Percentiles rank a stretch among this genome's conserved stretches.
phyloP scores from a whole-genome alignment of 495 filamentous ascomycete species.

The Clohesyomyces aquaticus region DNA sequence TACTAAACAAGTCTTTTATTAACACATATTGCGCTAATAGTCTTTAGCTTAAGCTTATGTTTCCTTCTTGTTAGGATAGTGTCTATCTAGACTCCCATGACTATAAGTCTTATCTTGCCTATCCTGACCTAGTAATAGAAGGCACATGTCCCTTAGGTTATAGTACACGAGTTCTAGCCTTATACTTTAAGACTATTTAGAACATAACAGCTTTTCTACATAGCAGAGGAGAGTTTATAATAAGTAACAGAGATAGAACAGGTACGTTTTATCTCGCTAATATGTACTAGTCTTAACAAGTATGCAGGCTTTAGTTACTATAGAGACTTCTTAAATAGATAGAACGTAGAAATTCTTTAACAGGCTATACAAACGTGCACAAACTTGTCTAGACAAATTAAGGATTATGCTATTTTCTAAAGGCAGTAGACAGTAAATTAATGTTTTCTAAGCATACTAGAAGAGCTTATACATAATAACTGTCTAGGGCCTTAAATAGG shows the following conservation, averaged over 20 bases:
- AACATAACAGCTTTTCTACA: neutral
- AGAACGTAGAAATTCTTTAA: no score
- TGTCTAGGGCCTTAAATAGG: no score
- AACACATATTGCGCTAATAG: neutral
- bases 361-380: no score
- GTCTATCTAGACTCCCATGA: neutral
- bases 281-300: no score
- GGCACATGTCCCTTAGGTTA: neutral
- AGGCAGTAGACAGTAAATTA: no score
- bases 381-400: no score
- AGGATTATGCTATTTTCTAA: no score
- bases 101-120: neutral
- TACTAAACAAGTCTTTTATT: constrained; percentile 3
- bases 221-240: neutral
- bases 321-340: no score
- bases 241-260: neutral
- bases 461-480: no score
- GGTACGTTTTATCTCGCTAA: no score
- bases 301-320: no score
- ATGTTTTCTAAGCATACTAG: no score
- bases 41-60: neutral
- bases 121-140: neutral
- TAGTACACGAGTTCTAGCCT: neutral
- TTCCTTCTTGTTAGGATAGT: constrained; percentile 1
- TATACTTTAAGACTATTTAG: neutral